A percentile compares a stretch with the other conserved stretches of the same genome.
Evolutionary conservation across 306 rosid genomes (phyloP).

Genomic region (Pyrus betulifolia): DNA sequence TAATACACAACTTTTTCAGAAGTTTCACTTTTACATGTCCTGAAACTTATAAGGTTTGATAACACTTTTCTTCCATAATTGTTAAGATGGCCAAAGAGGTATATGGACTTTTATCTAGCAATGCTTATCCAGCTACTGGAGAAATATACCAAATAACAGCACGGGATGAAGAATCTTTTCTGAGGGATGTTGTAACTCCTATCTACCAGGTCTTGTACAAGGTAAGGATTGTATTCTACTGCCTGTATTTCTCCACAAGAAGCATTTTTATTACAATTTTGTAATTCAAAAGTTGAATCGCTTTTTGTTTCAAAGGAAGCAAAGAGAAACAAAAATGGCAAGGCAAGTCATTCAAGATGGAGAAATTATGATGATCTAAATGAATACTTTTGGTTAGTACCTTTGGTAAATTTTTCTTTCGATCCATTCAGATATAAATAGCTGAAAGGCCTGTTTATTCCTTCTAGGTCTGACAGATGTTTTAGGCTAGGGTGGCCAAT

Average conservation of each 20-base stretch:
- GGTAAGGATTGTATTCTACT: slow-evolving; percentile 34
- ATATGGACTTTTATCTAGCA: slow-evolving; percentile 42
- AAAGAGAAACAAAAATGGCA: slow-evolving; percentile 80
- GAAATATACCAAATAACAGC: slow-evolving; percentile 36
- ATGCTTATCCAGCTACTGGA: slow-evolving; percentile 45
- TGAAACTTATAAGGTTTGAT: neutral
- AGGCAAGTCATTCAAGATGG: slow-evolving; percentile 90
- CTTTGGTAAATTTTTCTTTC: neutral
- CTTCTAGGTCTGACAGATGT: slow-evolving; percentile 73
- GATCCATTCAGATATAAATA: neutral
- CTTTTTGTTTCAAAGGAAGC: slow-evolving; percentile 65
- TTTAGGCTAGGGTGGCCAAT: slow-evolving; percentile 80
- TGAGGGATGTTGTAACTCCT: slow-evolving; percentile 63
- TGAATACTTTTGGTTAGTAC: slow-evolving; percentile 86
- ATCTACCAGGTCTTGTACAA: slow-evolving; percentile 55
- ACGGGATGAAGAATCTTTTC: slow-evolving; percentile 58
- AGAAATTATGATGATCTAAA: slow-evolving; percentile 98
- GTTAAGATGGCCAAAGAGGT: slow-evolving; percentile 72
- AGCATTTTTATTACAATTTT: slow-evolving; percentile 9
- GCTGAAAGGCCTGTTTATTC: slow-evolving; percentile 12
- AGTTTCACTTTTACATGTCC: neutral
- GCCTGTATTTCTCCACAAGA: slow-evolving; percentile 14
- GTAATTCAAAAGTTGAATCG: slow-evolving; percentile 26
- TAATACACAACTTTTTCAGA: neutral
- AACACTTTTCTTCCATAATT: slow-evolving; percentile 19